phyloP scores from a whole-genome alignment of 2,329 filamentous ascomycete genomes.

The Scopulariopsis brevicaulis region DNA sequence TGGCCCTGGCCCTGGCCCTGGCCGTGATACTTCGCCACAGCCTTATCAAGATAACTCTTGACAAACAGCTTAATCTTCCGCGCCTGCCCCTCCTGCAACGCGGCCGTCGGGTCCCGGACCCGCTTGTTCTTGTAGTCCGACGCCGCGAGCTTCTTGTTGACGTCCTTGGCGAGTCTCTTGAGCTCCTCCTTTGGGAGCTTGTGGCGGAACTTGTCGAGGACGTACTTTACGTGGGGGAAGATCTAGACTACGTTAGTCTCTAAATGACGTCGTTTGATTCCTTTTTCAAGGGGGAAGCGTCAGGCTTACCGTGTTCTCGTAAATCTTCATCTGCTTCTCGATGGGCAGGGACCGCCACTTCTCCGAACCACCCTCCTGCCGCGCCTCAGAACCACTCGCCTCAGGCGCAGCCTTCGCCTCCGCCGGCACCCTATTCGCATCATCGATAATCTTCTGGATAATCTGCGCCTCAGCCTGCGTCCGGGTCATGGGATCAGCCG shows the following conservation, averaged over 20 bases:
- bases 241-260: slow-evolving; percentile 37
- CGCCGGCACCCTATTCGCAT: slow-evolving; percentile 60
- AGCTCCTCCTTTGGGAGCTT: slow-evolving; percentile 74
- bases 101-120: slow-evolving; percentile 66
- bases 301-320: slow-evolving; percentile 74
- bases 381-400: slow-evolving; percentile 33
- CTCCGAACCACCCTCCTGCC: slow-evolving; percentile 49
- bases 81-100: slow-evolving; percentile 64
- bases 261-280: not conserved
- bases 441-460: slow-evolving; percentile 76
- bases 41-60: slow-evolving; percentile 78
- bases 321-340: slow-evolving; percentile 91
- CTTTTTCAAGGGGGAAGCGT: not conserved
- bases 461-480: slow-evolving; percentile 54
- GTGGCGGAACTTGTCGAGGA: slow-evolving; percentile 77
- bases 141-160: slow-evolving; percentile 79
- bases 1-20: too few relatives aligned
- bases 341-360: slow-evolving; percentile 58
- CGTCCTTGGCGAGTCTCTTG: slow-evolving; percentile 51
- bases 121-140: slow-evolving; percentile 85
- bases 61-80: slow-evolving; percentile 77
- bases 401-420: slow-evolving; percentile 27
- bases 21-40: slow-evolving; percentile 52
- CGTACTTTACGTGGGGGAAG: slow-evolving; percentile 72
- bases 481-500: slow-evolving; percentile 47